Conservation (phyloP, 2,329 filamentous ascomycete genomes). For the Chaetomium strumarium region DNA sequence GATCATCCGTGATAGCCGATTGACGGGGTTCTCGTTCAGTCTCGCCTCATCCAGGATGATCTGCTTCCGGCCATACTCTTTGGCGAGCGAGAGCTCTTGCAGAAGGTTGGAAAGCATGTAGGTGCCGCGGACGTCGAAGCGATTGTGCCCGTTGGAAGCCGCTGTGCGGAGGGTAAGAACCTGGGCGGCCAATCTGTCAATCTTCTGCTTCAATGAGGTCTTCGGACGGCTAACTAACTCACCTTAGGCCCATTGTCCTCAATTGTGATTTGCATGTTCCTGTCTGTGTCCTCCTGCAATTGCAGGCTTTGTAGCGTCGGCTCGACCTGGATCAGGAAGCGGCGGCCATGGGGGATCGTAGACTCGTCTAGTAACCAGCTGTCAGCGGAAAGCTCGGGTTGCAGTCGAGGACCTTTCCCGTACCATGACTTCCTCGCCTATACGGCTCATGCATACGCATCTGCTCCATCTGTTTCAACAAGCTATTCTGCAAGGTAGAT, state of each 20-base stretch:
- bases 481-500: slow-evolving; percentile 39
- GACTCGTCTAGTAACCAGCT: slow-evolving; percentile 57
- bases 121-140: slow-evolving; percentile 86
- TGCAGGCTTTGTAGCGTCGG: slow-evolving; percentile 72
- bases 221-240: slow-evolving; percentile 14
- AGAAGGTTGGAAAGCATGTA: slow-evolving; percentile 97
- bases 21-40: slow-evolving; percentile 91
- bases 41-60: slow-evolving; percentile 88
- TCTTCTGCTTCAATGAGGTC: neutral
- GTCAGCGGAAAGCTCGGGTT: neutral
- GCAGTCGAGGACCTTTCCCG: slow-evolving; percentile 15
- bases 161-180: slow-evolving; percentile 79
- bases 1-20: slow-evolving; percentile 79
- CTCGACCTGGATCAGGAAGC: slow-evolving; percentile 83
- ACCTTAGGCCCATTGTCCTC: slow-evolving; percentile 93
- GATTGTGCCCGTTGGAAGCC: slow-evolving; percentile 77
- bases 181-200: slow-evolving; percentile 34
- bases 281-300: slow-evolving; percentile 84
- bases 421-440: slow-evolving; percentile 55
- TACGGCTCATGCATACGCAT: slow-evolving; percentile 49
- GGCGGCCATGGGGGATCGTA: slow-evolving; percentile 58
- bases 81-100: slow-evolving; percentile 87
- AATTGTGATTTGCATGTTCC: slow-evolving; percentile 95
- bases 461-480: slow-evolving; percentile 48
- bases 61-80: slow-evolving; percentile 82